phyloP scores from a whole-genome alignment of 164 flowering plant genomes.

The Litsea cubeba region DNA sequence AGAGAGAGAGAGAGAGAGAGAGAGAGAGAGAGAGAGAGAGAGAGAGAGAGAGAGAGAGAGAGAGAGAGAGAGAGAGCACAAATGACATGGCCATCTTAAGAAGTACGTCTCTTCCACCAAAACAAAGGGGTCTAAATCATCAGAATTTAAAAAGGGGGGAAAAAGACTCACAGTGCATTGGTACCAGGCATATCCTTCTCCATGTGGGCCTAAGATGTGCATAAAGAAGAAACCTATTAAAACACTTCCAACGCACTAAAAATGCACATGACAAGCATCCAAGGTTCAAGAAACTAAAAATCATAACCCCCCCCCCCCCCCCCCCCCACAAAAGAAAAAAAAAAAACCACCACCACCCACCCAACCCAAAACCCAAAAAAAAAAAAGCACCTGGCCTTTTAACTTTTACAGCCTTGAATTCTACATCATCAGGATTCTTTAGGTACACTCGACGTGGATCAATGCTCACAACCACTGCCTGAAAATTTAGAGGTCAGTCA shows the following conservation, averaged over 20 bases:
- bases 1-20: background rate
- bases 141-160: background rate
- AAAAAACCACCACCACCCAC: background rate
- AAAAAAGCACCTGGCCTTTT: slow-evolving; percentile 51
- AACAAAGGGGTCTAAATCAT: background rate
- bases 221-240: background rate
- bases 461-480: slow-evolving; percentile 99
- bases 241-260: background rate
- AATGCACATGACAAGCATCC: background rate
- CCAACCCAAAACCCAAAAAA: background rate
- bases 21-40: fast-evolving
- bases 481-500: slow-evolving; percentile 8
- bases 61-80: no score
- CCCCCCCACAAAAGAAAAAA: background rate
- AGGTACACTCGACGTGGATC: slow-evolving; percentile 92
- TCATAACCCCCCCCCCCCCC: background rate
- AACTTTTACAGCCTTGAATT: slow-evolving; percentile 57
- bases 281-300: slow-evolving; percentile 2
- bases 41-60: background rate
- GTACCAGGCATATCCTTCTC: slow-evolving; percentile 97
- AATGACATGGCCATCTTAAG: background rate
- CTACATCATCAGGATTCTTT: slow-evolving; percentile 58
- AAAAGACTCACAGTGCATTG: slow-evolving; percentile 83
- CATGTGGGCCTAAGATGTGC: slow-evolving; percentile 72
- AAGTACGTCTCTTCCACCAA: background rate